Percentiles rank a stretch among this genome's conserved stretches.
Conservation (phyloP, 352 stramenopile genomes). For the Globisporangium iwayamae region DNA sequence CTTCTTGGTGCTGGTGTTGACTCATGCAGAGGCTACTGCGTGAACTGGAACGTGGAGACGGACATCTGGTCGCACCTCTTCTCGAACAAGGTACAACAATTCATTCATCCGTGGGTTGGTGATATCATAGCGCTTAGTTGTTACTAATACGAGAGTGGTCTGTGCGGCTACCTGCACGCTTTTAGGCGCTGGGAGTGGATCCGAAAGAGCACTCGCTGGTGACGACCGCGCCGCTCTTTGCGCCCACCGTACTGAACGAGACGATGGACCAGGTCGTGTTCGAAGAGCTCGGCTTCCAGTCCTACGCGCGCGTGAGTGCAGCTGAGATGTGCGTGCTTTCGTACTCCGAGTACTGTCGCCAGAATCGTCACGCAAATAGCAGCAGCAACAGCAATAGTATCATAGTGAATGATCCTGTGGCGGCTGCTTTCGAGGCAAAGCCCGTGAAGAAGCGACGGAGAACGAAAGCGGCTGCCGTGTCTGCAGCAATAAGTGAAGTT, state of each 20-base stretch:
- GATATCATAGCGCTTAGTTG: too few species aligned
- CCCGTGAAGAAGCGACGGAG: slow-evolving; percentile 22
- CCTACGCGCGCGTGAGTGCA: slow-evolving; percentile 43
- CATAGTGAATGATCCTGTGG: neutral
- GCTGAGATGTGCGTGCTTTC: slow-evolving; percentile 66
- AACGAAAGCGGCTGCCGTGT: neutral
- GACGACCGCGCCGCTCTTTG: slow-evolving; percentile 52
- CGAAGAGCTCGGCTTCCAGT: slow-evolving; percentile 64
- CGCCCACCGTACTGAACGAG: slow-evolving; percentile 50
- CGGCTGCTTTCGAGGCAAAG: neutral
- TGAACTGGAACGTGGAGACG: slow-evolving; percentile 78
- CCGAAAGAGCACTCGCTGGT: slow-evolving; percentile 52
- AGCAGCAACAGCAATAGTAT: neutral
- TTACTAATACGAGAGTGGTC: too few species aligned
- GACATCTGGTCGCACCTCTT: slow-evolving; percentile 59
- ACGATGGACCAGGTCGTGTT: slow-evolving; percentile 83
- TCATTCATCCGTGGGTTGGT: neutral
- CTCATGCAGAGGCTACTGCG: slow-evolving; percentile 57
- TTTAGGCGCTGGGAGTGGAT: slow-evolving; percentile 43
- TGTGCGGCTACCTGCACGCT: too few species aligned
- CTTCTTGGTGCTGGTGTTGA: neutral
- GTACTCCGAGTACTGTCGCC: slow-evolving; percentile 39
- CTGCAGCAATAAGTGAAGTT: neutral
- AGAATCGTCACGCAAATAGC: slow-evolving; percentile 1
- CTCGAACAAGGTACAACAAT: slow-evolving; percentile 26